Evolutionary conservation across 202 grass and related monocot species (phyloP).

Genomic region (Carex arenaria): DNA sequence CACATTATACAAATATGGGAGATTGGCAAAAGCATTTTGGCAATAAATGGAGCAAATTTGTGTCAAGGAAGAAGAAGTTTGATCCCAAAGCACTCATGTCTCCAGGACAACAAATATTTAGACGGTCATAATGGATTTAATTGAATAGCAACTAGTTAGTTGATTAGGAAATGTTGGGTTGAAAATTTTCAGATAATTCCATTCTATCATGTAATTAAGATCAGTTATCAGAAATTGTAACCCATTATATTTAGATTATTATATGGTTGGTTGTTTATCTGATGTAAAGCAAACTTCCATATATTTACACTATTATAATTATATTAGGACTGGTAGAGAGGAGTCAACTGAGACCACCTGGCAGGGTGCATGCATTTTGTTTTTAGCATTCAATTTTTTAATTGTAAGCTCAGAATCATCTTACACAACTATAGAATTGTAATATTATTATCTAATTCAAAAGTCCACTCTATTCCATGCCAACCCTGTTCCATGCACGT

Average conservation of each 20-base stretch:
- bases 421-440: not conserved
- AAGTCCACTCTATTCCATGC: not conserved
- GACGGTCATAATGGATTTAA: too few relatives aligned
- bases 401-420: not conserved
- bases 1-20: conserved; percentile 21
- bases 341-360: not conserved
- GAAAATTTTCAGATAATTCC: too few relatives aligned
- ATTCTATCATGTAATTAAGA: too few relatives aligned
- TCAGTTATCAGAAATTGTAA: too few relatives aligned
- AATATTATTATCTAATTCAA: not conserved
- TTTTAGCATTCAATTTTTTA: not conserved
- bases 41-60: conserved; percentile 36
- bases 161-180: too few relatives aligned
- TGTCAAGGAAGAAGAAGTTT: conserved; percentile 37
- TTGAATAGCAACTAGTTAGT: too few relatives aligned
- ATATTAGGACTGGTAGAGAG: not conserved
- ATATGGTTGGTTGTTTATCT: too few relatives aligned
- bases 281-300: not conserved
- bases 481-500: not conserved
- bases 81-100: conserved; percentile 42
- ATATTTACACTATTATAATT: conserved; percentile 32
- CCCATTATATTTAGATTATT: too few relatives aligned
- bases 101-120: conserved; percentile 44
- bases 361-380: not conserved
- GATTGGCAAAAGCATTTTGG: conserved; percentile 53